Percentiles rank a stretch among this genome's conserved stretches.
These are phyloP conservation scores for Suhomyces emberorum DNA, from an alignment of 805 yeast species.

Conservation along the genomic window DNA sequence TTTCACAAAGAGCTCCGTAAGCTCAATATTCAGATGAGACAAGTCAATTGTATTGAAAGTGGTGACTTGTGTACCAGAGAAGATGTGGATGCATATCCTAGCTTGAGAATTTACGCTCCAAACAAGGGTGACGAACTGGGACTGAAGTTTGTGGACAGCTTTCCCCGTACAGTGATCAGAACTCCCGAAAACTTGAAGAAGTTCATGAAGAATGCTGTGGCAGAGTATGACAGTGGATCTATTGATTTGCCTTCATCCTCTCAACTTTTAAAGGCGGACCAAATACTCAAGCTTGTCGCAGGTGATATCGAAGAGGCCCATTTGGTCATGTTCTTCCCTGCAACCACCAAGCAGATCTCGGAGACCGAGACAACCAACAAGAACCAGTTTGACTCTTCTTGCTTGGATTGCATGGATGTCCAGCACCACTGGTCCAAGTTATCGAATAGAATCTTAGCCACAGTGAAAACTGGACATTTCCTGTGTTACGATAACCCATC, in stretches of 20 bases:
- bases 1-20: slow-evolving; percentile 44
- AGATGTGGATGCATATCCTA: slow-evolving; percentile 65
- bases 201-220: slow-evolving; percentile 53
- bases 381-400: slow-evolving; percentile 33
- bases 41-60: slow-evolving; percentile 80
- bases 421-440: slow-evolving; percentile 57
- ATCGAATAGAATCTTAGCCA: slow-evolving; percentile 43
- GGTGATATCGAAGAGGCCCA: slow-evolving; percentile 51
- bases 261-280: slow-evolving; percentile 33
- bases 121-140: slow-evolving; percentile 19
- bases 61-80: slow-evolving; percentile 83
- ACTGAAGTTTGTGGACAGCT: slow-evolving; percentile 36
- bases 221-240: slow-evolving; percentile 40
- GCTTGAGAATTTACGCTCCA: slow-evolving; percentile 66
- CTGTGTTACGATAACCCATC: slow-evolving; percentile 52
- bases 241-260: slow-evolving; percentile 43
- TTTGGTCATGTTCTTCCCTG: slow-evolving; percentile 67
- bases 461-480: slow-evolving; percentile 50
- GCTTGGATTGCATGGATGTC: slow-evolving; percentile 50
- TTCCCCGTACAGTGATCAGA: slow-evolving; percentile 46
- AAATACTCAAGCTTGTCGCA: slow-evolving; percentile 46
- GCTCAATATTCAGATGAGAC: slow-evolving; percentile 55
- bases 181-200: slow-evolving; percentile 47
- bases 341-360: slow-evolving; percentile 40
- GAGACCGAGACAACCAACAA: slow-evolving; percentile 28